phyloP scores from a whole-genome alignment of 768 basidiomycete genomes.

The Suillus lakei region DNA sequence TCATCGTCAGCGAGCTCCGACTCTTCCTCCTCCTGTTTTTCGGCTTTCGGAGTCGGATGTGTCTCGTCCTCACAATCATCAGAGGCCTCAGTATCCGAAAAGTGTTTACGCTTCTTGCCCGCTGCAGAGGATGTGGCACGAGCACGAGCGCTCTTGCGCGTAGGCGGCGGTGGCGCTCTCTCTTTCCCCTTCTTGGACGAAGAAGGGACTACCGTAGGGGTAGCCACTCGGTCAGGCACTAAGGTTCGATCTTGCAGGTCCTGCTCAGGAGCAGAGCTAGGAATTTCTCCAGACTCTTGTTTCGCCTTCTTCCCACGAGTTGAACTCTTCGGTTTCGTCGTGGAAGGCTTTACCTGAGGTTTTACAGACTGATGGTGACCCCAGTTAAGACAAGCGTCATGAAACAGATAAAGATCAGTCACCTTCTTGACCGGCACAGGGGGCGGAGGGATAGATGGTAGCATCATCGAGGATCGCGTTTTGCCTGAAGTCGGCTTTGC shows the following conservation, averaged over 20 bases:
- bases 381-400: slow-evolving; percentile 2
- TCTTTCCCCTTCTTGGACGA: slow-evolving; percentile 14
- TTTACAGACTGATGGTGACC: neutral
- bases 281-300: slow-evolving; percentile 44
- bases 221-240: slow-evolving; percentile 16
- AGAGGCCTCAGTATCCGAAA: slow-evolving; percentile 32
- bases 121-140: slow-evolving; percentile 14
- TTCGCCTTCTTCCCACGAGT: slow-evolving; percentile 18
- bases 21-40: slow-evolving; percentile 42
- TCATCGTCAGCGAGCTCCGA: slow-evolving; percentile 51
- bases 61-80: slow-evolving; percentile 10
- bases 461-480: slow-evolving; percentile 12
- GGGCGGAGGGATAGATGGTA: slow-evolving; percentile 1
- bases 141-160: slow-evolving; percentile 9
- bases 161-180: slow-evolving; percentile 7
- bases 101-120: slow-evolving; percentile 27
- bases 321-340: slow-evolving; percentile 15
- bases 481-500: slow-evolving; percentile 13
- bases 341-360: slow-evolving; percentile 14
- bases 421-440: slow-evolving; percentile 23
- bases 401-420: slow-evolving; percentile 2
- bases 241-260: slow-evolving; percentile 34
- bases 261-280: slow-evolving; percentile 66
- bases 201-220: slow-evolving; percentile 3
- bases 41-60: slow-evolving; percentile 19